phyloP scores from a whole-genome alignment of 805 yeast species.

The Starmerella etchellsii region DNA sequence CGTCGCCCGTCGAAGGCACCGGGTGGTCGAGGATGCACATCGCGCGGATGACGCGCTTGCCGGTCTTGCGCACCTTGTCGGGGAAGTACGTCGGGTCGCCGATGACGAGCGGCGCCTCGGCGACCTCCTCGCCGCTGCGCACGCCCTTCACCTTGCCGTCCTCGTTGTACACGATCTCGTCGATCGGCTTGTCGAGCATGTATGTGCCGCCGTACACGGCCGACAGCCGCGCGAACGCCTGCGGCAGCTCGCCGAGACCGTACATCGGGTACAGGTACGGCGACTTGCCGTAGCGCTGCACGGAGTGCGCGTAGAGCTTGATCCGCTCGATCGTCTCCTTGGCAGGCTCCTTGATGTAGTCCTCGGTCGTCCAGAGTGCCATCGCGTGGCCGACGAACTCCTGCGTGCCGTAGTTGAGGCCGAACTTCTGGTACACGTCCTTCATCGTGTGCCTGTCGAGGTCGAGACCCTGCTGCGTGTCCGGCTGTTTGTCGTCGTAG shows the following conservation, averaged over 20 bases:
- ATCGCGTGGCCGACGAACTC: slow-evolving; percentile 97
- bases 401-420: slow-evolving; percentile 82
- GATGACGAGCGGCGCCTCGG: slow-evolving; percentile 84
- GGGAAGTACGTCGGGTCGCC: slow-evolving; percentile 99
- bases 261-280: slow-evolving; percentile 93
- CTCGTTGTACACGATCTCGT: slow-evolving; percentile 64
- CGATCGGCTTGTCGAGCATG: slow-evolving; percentile 93
- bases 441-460: slow-evolving; percentile 83
- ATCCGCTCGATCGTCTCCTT: slow-evolving; percentile 84
- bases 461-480: slow-evolving; percentile 74
- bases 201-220: slow-evolving; percentile 98
- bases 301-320: slow-evolving; percentile 72
- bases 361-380: slow-evolving; percentile 94
- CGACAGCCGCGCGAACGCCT: slow-evolving; percentile 91
- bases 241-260: slow-evolving; percentile 97
- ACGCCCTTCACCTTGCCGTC: slow-evolving; percentile 68
- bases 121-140: slow-evolving; percentile 78
- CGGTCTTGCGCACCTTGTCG: slow-evolving; percentile 57
- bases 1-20: slow-evolving; percentile 63
- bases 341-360: slow-evolving; percentile 76
- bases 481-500: slow-evolving; percentile 62
- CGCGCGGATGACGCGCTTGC: slow-evolving; percentile 65
- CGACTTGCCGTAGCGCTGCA: slow-evolving; percentile 89
- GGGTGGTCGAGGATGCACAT: slow-evolving; percentile 86
- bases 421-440: slow-evolving; percentile 76